Evolutionary conservation across 1,284 basidiomycete genomes (phyloP), one percentile per base, ranked within the genome.

Genomic region (Cutaneotrichosporon curvatum): DNA sequence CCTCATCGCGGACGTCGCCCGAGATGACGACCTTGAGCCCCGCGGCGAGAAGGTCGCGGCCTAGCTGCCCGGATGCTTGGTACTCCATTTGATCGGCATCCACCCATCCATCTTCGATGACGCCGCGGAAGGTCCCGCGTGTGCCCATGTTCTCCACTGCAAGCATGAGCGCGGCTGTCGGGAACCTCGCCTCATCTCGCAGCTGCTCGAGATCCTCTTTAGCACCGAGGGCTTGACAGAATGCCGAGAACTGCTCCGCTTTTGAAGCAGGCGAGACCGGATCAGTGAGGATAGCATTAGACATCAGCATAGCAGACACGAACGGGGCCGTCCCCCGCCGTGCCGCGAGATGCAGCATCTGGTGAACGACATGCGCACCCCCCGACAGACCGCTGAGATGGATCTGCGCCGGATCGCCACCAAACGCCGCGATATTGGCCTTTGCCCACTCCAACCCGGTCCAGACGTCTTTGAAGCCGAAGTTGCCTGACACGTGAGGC

Each of bases 401-500:
- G 18, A 86, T 81, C 79, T 83, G 53, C 9, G 43, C 30, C 2
- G 60, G 58, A 51, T 65, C 59, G 34, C 57, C 82, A 56, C 82
- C 83, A 50, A 81, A 83, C 0, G 70, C 60, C 10, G 61, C 59
- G 34, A 84, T 82, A 58, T 85, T 81, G 2, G 74, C 71, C 37
- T 70, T 74, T 12, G 84, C 72, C 81, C 81, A 83, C 59, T 76
- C 68, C 12, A 81, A 60, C 0, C 78, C 79, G 10, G 79, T 50
- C 82, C 82, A 84, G 50, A 80, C 82, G 61, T 86, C 85, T 68
- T 85, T 85, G 74, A 86, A 86, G 0, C 85, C 84, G 83, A 45
- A 65, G 60, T 86, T 87, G 2, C 84, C 84, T 10, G 73, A 71
- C 31, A 86, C 61, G 30, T 68, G 62, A 1, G 54, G 82, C 42